A percentile compares a stretch with the other conserved stretches of the same genome.
Conservation (phyloP, 2,329 filamentous ascomycete genomes). For the Penicillium sp. region DNA sequence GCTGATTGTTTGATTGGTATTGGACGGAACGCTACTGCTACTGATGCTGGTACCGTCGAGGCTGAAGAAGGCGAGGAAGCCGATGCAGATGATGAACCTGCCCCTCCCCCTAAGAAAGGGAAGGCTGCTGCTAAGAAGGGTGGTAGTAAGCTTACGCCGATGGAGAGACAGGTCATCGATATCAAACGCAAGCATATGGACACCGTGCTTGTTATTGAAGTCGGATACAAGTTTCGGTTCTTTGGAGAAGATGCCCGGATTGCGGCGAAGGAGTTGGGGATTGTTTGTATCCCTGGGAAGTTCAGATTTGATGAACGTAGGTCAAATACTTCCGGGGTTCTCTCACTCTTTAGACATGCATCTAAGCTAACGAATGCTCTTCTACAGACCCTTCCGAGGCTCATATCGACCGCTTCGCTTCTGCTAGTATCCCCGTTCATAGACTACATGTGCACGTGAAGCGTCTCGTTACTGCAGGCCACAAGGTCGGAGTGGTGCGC, state of each 20-base stretch:
- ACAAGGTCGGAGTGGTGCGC: slow-evolving; percentile 93
- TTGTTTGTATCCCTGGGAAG: slow-evolving; percentile 96
- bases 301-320: slow-evolving; percentile 86
- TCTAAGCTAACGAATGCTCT: neutral
- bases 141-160: slow-evolving; percentile 83
- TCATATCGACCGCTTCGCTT: slow-evolving; percentile 88
- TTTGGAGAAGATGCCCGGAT: slow-evolving; percentile 91
- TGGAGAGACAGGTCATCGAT: slow-evolving; percentile 90
- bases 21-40: slow-evolving; percentile 60
- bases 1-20: slow-evolving; percentile 76
- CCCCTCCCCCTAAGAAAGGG: slow-evolving; percentile 50
- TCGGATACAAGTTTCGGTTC: slow-evolving; percentile 97
- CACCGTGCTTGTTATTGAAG: slow-evolving; percentile 86
- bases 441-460: slow-evolving; percentile 92
- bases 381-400: slow-evolving; percentile 76
- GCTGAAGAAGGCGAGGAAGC: slow-evolving; percentile 61
- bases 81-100: slow-evolving; percentile 53
- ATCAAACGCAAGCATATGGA: slow-evolving; percentile 92
- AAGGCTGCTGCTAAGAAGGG: slow-evolving; percentile 64
- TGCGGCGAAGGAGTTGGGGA: slow-evolving; percentile 86
- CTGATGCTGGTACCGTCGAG: slow-evolving; percentile 49
- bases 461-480: slow-evolving; percentile 83
- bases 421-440: slow-evolving; percentile 92
- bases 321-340: slow-evolving; percentile 26
- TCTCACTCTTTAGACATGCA: neutral